Evolutionary conservation across 129 eudicot genomes (phyloP), one percentile per base, ranked within the genome.

Genomic region (Pulicaria dysenterica): DNA sequence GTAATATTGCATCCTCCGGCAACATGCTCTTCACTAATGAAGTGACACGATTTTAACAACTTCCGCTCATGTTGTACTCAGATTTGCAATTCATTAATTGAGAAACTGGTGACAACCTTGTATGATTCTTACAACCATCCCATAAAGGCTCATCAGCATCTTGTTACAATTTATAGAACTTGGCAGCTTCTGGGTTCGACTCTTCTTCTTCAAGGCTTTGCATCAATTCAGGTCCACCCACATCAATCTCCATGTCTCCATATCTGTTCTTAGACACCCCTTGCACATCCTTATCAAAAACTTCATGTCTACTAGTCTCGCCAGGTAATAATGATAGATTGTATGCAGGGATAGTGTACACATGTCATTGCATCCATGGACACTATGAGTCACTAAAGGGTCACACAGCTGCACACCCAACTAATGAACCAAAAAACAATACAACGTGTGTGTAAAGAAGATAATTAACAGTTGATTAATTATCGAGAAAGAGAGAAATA

Each of bases 81-180:
- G 46, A 61, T 45, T 61, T 38, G 44, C 19, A 19, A 41, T 61
- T 61, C 15, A 63, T 8, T 34, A 63, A 13, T 41, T 63, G 68
- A 41, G 69, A 43, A 0, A 11, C 31, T 4, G 36, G 17, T 51
- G 31, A 51, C 17, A 51, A 51, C 24, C 57, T 16, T 12, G 57
- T 51, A 51, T 51, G 57, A 14, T 12, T 51, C 57, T 51, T 19
- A 7, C 57, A 51, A 12, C 57, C 57, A 14, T 51, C 15, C 57
- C 57, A 51, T 14, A 51, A 51, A 10, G 57, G 57, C 57, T 51
- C 57, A 12, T 13, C 57, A 10, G 31, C 57, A 14, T 51, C 13
- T 12, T 19, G 8, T 13, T 12, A 19, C 57, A 51, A 51, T 14
- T 51, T 3, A 51, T 12, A 51, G 57, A 51, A 51, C 57, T 51